Conservation (phyloP, 805 yeast species). For the Kluyveromyces starmeri region DNA sequence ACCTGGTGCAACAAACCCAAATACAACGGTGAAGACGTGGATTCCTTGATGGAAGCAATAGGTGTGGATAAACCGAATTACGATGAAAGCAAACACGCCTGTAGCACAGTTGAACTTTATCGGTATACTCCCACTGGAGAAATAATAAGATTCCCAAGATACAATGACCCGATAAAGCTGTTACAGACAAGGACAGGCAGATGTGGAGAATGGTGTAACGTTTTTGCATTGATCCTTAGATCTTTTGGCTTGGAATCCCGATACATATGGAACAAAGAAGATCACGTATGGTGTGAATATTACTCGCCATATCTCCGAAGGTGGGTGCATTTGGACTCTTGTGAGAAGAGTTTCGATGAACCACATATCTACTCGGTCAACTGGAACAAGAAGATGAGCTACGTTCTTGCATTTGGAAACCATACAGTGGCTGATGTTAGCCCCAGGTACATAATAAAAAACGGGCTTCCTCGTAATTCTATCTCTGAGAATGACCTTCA, state of each 20-base stretch:
- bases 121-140: slow-evolving; percentile 44
- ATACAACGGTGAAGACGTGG: slow-evolving; percentile 44
- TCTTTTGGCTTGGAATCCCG: slow-evolving; percentile 59
- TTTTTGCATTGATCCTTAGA: slow-evolving; percentile 61
- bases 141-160: slow-evolving; percentile 60
- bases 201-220: slow-evolving; percentile 94
- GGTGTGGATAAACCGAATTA: slow-evolving; percentile 37
- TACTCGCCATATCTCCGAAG: slow-evolving; percentile 49
- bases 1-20: slow-evolving; percentile 70
- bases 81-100: slow-evolving; percentile 39
- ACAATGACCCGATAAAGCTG: slow-evolving; percentile 56
- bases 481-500: slow-evolving; percentile 35
- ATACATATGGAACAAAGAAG: slow-evolving; percentile 83
- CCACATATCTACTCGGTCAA: slow-evolving; percentile 71
- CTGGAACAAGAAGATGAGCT: slow-evolving; percentile 94
- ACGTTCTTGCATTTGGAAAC: slow-evolving; percentile 60
- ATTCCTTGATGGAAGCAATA: slow-evolving; percentile 28
- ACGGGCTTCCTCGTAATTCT: slow-evolving; percentile 39
- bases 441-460: slow-evolving; percentile 47
- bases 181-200: slow-evolving; percentile 62
- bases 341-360: slow-evolving; percentile 79
- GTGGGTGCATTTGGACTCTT: slow-evolving; percentile 87
- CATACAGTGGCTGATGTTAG: slow-evolving; percentile 64
- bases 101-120: slow-evolving; percentile 56
- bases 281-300: slow-evolving; percentile 95